These are phyloP conservation scores for Themeda triandra DNA, from an alignment of 176 grass and related monocot species.

Conservation along the genomic window DNA sequence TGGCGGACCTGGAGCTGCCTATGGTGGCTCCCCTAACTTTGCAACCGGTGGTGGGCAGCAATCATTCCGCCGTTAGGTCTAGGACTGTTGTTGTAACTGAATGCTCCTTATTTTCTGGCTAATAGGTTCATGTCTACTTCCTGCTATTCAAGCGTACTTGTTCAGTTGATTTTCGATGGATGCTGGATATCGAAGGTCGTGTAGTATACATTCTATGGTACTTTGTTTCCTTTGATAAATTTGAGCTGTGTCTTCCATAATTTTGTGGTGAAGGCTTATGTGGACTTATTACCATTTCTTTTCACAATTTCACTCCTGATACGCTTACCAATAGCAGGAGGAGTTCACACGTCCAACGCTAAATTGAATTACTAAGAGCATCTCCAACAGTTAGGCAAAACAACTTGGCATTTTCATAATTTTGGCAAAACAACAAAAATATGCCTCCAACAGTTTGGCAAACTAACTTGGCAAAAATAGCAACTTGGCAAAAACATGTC, in stretches of 20 bases:
- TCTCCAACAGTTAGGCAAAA: too few species aligned
- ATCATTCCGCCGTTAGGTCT: slow-evolving; percentile 23
- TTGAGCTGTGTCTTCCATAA: not conserved
- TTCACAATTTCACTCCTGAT: not conserved
- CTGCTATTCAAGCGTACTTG: not conserved
- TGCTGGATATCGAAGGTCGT: not conserved
- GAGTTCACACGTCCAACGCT: too few species aligned
- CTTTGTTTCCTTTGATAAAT: not conserved
- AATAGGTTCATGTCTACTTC: slow-evolving; percentile 2
- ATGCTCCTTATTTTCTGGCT: slow-evolving; percentile 11
- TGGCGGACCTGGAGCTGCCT: slow-evolving; percentile 34
- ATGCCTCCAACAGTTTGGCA: too few species aligned
- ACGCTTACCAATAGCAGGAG: too few species aligned
- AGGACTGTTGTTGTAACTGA: slow-evolving; percentile 16
- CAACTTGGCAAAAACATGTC: too few species aligned
- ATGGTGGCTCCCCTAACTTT: slow-evolving; percentile 8
- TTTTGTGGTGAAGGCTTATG: not conserved
- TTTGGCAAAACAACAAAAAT: too few species aligned
- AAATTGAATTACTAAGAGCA: too few species aligned
- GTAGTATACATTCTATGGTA: not conserved
- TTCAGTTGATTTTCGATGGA: not conserved
- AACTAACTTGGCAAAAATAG: too few species aligned
- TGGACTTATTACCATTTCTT: not conserved
- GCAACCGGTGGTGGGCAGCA: slow-evolving; percentile 17
- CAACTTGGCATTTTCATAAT: too few species aligned